Conservation (phyloP, 805 yeast genomes). For the Metschnikowia lunata region DNA sequence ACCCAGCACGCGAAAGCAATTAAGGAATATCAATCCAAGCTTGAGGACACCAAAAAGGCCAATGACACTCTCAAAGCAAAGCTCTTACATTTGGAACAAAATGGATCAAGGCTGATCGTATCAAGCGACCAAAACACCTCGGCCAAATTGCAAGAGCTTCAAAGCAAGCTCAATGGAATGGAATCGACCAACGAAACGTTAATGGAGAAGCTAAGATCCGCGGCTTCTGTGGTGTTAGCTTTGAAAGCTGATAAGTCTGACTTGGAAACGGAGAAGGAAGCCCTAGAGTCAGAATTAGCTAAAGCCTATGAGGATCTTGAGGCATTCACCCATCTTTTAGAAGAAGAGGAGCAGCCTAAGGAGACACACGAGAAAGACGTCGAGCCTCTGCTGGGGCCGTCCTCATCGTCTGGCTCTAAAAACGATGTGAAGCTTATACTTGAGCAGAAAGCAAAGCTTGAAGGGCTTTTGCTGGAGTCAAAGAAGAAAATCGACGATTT, state of each 20-base stretch:
- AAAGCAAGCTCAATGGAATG: slow-evolving; percentile 5
- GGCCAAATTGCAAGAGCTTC: slow-evolving; percentile 11
- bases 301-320: slow-evolving; percentile 14
- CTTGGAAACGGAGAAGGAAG: slow-evolving; percentile 4
- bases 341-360: slow-evolving; percentile 6
- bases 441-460: slow-evolving; percentile 2
- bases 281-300: slow-evolving; percentile 9
- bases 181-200: slow-evolving; percentile 33
- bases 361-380: background rate
- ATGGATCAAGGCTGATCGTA: slow-evolving; percentile 6
- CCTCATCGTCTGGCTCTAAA: background rate
- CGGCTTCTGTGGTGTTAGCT: slow-evolving; percentile 32
- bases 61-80: slow-evolving; percentile 23
- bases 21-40: slow-evolving; percentile 18
- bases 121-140: slow-evolving; percentile 16
- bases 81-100: slow-evolving; percentile 17
- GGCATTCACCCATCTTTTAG: slow-evolving; percentile 8
- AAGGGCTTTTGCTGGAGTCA: slow-evolving; percentile 1
- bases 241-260: slow-evolving; percentile 20
- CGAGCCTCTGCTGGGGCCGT: no score
- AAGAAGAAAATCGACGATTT: slow-evolving; percentile 3
- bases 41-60: slow-evolving; percentile 19
- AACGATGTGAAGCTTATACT: background rate
- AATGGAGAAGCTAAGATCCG: slow-evolving; percentile 40
- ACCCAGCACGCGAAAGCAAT: slow-evolving; percentile 33